Evolutionary conservation across 2,329 filamentous ascomycete species (phyloP).

Genomic region (Phialemonium atrogriseum): DNA sequence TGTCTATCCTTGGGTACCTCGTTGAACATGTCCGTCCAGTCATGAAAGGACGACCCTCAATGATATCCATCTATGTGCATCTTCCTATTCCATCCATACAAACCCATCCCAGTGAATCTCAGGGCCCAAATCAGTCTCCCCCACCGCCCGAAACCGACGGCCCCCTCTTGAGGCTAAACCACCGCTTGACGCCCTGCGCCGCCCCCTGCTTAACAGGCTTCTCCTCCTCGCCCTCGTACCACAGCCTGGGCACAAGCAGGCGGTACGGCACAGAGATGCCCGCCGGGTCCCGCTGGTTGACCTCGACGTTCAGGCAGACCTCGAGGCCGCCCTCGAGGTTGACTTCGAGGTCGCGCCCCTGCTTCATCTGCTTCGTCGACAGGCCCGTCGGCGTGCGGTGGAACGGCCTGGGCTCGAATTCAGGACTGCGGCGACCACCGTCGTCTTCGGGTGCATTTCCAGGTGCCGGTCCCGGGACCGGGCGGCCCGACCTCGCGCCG

Average conservation of each 20-base stretch:
- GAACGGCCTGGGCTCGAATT: slow-evolving; percentile 34
- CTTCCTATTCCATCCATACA: no score
- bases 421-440: background rate
- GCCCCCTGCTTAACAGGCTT: slow-evolving; percentile 11
- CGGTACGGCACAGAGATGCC: slow-evolving; percentile 86
- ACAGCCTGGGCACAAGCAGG: slow-evolving; percentile 72
- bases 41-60: no score
- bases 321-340: slow-evolving; percentile 80
- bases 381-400: slow-evolving; percentile 64
- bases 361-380: slow-evolving; percentile 51
- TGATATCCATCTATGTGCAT: no score
- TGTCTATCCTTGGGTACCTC: no score
- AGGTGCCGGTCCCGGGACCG: no score
- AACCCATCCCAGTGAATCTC: no score
- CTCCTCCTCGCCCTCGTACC: slow-evolving; percentile 43
- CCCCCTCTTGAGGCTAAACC: slow-evolving; percentile 33
- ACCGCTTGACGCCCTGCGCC: slow-evolving; percentile 25
- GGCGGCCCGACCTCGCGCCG: no score
- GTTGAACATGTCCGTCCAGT: no score
- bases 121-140: no score
- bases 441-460: background rate
- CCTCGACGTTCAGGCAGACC: slow-evolving; percentile 81
- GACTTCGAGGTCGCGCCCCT: slow-evolving; percentile 48
- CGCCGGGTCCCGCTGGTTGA: slow-evolving; percentile 74
- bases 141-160: background rate